Base-by-base conservation (phyloP, 371 early-diverging fungal species). In the Mortierella sp. region DNA sequence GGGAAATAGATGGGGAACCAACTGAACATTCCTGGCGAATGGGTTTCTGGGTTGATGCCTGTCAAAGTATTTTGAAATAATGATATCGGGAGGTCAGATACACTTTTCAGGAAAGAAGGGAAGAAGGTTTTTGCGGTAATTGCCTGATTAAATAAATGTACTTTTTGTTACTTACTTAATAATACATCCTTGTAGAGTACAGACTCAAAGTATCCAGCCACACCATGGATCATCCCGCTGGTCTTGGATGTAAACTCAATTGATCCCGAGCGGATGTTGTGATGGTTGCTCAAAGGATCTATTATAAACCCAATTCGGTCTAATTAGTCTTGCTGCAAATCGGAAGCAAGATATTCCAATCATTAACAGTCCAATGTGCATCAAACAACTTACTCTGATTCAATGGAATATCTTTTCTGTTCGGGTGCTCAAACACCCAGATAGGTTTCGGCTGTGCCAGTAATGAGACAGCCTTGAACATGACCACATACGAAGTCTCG, bases 1-100 rank as follows among this genome's bases (percentile, higher is more conserved):
- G 98, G 98, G 83, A 98, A 97, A 76, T 89, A 97, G 63, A 98
- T 94, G 0, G 98, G 97, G 85, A 98, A 98, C 99, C 99, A 98
- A 73, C 95, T 94, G 73, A 94, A 94, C 99, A 98, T 98, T 3
- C 88, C 95, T 11, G 93, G 90, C 0, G 97, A 94, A 75, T 97
- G 97, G 0, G 94, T 94, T 8, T 75, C 74, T 9, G 98, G 98
- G 45, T 90, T 89, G 71, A 95, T 98, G 18, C 78, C 78, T 78
- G 68, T 54, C 30, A 51, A 12, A 10, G 45, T 45, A 4, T 45
- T 45, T 45, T 45, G 16, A 45, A 18, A 45, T 12, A 12, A 16
- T 18, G 18, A 45, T 16, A 12, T 12, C 12, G 45, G 12, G 12
- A 16, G 18, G 45, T 16, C 45, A 4, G 16, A 18, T 18, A 45